Evolutionary conservation across 345 rosid species (phyloP), one percentile per base, ranked within the genome.

Genomic region (Theobroma cacao): DNA sequence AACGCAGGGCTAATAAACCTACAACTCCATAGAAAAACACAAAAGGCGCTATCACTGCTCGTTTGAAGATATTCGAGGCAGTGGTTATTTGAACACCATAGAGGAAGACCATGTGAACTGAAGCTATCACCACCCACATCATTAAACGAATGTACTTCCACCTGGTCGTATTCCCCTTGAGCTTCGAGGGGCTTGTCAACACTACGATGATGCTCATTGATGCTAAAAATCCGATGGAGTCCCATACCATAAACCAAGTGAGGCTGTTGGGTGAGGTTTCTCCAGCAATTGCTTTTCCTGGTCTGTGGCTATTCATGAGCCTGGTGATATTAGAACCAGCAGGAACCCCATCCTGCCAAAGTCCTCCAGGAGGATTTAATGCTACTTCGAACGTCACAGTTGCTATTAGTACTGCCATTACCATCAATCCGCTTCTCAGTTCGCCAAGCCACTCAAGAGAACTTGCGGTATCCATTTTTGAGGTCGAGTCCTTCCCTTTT

Each of bases 61-160:
- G 67, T 28, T 26, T 24, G 77, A 74, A 74, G 6, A 59, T 43
- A 15, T 15, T 15, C 1, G 67, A 24, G 2, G 26, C 6, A 38
- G 38, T 59, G 31, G 47, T 41, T 17, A 74, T 14, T 40, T 28
- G 67, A 62, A 74, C 68, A 28, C 77, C 77, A 8, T 59, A 74
- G 38, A 74, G 77, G 77, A 74, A 74, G 15, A 74, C 77, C 77
- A 74, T 74, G 45, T 72, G 73, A 67, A 67, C n/a, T 11, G 77
- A 74, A 58, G 20, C 65, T 41, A 74, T 74, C 66, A 74, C 77
- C 7, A 74, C 1, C 67, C 36, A 74, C 55, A 58, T 74, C 77
- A 74, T 58, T 15, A 74, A 58, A 43, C 77, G 67, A 36, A 74
- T 20, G 18, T 74, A 74, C 14, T 36, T 43, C 74, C 62, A 66